Evolutionary conservation across 441 rosid genomes (phyloP).

Genomic region (Populus hybrid): DNA sequence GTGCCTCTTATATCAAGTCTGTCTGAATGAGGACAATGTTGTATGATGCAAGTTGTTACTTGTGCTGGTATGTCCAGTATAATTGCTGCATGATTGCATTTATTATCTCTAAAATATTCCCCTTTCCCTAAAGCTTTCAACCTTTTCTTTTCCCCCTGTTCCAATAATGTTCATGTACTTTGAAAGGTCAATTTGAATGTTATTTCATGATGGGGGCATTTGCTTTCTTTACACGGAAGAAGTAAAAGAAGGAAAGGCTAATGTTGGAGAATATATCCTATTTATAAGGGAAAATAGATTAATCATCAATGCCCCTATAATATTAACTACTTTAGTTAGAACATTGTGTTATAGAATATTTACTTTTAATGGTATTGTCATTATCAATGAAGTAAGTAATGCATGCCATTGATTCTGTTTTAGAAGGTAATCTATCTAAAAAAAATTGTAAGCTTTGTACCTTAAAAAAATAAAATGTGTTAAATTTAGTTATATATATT

Average conservation of each 20-base stretch:
- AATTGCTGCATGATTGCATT: neutral
- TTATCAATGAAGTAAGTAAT: neutral
- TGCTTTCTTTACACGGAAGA: neutral
- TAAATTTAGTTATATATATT: neutral
- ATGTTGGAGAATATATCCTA: too few relatives aligned
- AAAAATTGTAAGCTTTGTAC: neutral
- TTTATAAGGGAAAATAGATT: neutral
- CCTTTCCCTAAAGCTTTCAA: neutral
- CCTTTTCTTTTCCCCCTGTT: neutral
- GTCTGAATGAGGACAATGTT: slow-evolving; percentile 6
- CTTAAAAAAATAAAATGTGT: neutral
- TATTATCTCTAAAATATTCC: neutral
- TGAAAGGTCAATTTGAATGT: neutral
- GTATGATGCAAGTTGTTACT: neutral
- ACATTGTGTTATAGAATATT: neutral
- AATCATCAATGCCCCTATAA: neutral
- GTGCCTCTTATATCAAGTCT: neutral
- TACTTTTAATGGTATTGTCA: neutral
- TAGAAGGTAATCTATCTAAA: neutral
- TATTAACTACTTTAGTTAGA: neutral
- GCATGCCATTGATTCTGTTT: neutral
- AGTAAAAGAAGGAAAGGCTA: too few relatives aligned
- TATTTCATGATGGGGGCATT: neutral
- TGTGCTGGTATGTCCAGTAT: neutral
- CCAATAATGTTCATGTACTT: neutral